Base-by-base conservation (phyloP, 345 rosid species). In the Psidium guajava region DNA sequence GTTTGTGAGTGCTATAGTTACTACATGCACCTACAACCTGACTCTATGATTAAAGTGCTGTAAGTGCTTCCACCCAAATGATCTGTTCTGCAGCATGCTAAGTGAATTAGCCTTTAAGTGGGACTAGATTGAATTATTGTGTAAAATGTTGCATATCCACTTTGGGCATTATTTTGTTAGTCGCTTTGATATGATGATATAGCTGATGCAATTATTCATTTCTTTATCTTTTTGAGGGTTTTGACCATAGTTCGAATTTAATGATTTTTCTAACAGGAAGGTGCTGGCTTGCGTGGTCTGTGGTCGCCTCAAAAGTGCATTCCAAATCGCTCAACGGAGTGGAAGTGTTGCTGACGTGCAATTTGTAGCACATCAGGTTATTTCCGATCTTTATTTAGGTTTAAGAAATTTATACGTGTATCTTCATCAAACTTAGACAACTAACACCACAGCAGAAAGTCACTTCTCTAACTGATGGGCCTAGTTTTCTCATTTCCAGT, bases 291-390 rank as follows among this genome's bases (percentile, higher is more conserved):
- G 98, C 83, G 99, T 97, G 84, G 94, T 95, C 85, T 97, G 99
- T 82, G 99, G 99, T 81, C 98, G 98, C 57, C 94, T 97, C 82
- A 97, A 97, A 93, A 95, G 98, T 85, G 99, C 99, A 51, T 97
- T 95, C 88, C 99, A 97, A 84, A 97, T 97, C 83, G 99, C 99
- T 64, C 94, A 98, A 27, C 94, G 92, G 84, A 97, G 98, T 85
- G 97, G 97, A 88, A 97, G 98, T 82, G 98, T 97, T 88, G 99
- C 98, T 88, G 99, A 97, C 90, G 99, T 97, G 84, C 96, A 97
- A 86, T 97, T 95, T 73, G 99, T 97, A 51, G 99, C 99, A 82
- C 99, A 95, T 89, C 99, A 97, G 96, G 96, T 94, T 64, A 85
- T 81, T 28, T 82, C 44, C 82, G 59, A 57, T 61, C 53, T 58